A percentile compares a stretch with the other conserved stretches of the same genome.
These are phyloP conservation scores for Stachybotrys chartarum DNA, from an alignment of 2,329 filamentous ascomycete species.

Conservation along the genomic window DNA sequence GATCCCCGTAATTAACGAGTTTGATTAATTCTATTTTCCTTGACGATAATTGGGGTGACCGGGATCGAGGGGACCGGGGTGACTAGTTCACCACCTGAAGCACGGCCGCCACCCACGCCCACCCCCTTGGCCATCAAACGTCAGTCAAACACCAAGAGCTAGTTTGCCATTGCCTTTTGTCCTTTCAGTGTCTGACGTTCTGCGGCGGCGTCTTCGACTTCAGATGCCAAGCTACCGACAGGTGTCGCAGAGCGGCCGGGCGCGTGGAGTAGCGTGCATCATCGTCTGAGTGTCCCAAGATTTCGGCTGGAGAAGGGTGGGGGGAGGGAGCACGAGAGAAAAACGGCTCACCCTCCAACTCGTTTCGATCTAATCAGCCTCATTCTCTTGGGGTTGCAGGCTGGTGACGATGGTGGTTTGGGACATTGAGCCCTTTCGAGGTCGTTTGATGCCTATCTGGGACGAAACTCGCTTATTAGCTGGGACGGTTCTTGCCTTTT, in stretches of 20 bases:
- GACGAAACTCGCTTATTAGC: background rate
- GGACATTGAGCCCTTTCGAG: no score
- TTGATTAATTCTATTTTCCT: background rate
- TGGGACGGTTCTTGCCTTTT: background rate
- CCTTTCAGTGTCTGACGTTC: background rate
- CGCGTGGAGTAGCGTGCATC: background rate
- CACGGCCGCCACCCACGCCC: background rate
- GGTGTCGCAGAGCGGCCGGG: no score
- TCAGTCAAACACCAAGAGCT: background rate
- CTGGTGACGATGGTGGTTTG: no score
- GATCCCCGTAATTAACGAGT: no score
- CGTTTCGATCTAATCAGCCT: background rate
- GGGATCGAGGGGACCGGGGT: background rate
- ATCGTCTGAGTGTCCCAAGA: background rate
- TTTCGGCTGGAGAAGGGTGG: background rate
- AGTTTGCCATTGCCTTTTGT: background rate
- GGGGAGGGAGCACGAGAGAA: no score
- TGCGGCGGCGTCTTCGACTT: background rate
- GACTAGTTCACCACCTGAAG: constrained; percentile 1
- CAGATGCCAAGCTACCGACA: background rate
- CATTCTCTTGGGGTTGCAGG: no score
- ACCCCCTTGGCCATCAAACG: constrained; percentile 1
- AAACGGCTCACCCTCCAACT: no score
- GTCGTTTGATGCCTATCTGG: background rate
- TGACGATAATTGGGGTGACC: background rate